Conservation (phyloP, 2,329 filamentous ascomycete genomes). For the Pseudogymnoascus sp. region DNA sequence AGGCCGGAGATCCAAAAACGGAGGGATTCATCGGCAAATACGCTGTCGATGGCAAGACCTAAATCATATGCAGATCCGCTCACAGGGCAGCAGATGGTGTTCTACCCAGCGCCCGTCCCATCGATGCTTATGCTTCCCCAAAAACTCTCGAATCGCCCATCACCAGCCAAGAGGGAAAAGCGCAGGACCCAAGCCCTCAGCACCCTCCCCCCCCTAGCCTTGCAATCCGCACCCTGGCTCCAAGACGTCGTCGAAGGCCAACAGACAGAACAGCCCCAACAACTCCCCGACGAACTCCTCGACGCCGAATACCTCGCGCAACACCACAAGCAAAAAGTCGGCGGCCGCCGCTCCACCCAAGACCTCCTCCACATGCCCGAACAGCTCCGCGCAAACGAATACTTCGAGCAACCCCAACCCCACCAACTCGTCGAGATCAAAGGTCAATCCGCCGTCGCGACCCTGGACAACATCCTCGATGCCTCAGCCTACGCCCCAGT, state of each 20-base stretch:
- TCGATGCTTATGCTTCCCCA: conserved; percentile 88
- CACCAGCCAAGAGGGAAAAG: conserved; percentile 54
- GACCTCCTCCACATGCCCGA: conserved; percentile 57
- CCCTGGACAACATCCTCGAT: conserved; percentile 84
- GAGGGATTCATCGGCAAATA: conserved; percentile 13
- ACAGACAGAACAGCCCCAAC: conserved; percentile 16
- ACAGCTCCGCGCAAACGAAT: conserved; percentile 81
- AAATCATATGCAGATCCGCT: conserved; percentile 54
- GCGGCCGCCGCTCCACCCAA: conserved; percentile 23
- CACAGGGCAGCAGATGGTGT: conserved; percentile 76
- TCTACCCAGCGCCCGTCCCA: conserved; percentile 90
- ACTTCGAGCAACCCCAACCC: conserved; percentile 65
- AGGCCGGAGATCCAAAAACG: conserved; percentile 12
- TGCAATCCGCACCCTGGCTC: conserved; percentile 31
- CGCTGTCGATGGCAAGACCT: conserved; percentile 28
- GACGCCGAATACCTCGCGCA: conserved; percentile 26
- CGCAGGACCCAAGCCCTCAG: conserved; percentile 66
- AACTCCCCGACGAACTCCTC: conserved; percentile 20
- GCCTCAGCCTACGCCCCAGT: conserved; percentile 83
- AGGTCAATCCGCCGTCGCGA: conserved; percentile 77
- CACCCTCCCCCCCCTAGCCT: conserved; percentile 43
- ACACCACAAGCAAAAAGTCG: conserved; percentile 22
- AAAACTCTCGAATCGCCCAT: conserved; percentile 67
- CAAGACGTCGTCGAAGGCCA: conserved; percentile 25
- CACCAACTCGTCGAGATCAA: conserved; percentile 47